A percentile compares a stretch with the other conserved stretches of the same genome.
phyloP scores from a whole-genome alignment of 495 filamentous ascomycete species.

The Wilcoxina mikolae region DNA sequence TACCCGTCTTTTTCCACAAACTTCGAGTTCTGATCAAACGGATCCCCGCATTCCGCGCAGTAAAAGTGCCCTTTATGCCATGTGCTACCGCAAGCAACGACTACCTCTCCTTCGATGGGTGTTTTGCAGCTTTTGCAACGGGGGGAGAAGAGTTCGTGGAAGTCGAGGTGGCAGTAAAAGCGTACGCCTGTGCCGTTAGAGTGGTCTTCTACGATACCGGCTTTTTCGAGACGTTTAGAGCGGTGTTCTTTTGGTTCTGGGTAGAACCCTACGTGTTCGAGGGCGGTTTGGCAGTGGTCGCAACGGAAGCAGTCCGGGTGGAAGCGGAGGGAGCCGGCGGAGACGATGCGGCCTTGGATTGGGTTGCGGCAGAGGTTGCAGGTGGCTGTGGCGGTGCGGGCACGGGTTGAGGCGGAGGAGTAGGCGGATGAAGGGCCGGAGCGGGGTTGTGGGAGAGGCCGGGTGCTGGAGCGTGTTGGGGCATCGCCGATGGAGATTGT shows the following conservation, averaged over 20 bases:
- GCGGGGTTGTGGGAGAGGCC: conserved; percentile 27
- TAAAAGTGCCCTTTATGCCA: conserved; percentile 99
- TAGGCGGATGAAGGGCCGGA: conserved; percentile 28
- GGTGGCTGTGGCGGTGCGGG: conserved; percentile 39
- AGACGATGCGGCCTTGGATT: conserved; percentile 83
- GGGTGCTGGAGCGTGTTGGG: conserved; percentile 25
- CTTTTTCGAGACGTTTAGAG: conserved; percentile 47
- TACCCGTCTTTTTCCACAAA: conserved; percentile 94
- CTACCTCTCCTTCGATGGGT: conserved; percentile 91
- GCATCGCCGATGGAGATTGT: conserved; percentile 30
- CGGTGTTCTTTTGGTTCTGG: conserved; percentile 67
- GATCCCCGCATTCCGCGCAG: conserved; percentile 94
- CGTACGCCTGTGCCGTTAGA: conserved; percentile 44
- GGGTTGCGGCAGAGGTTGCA: conserved; percentile 71
- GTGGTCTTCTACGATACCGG: conserved; percentile 39
- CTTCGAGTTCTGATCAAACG: conserved; percentile 25
- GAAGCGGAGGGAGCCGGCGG: conserved; percentile 61
- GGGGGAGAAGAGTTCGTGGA: conserved; percentile 85
- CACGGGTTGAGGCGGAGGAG: conserved; percentile 31
- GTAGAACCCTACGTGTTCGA: conserved; percentile 93
- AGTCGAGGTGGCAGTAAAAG: conserved; percentile 97
- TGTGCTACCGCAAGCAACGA: conserved; percentile 80
- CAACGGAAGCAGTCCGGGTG: conserved; percentile 90
- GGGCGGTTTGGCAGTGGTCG: conserved; percentile 67
- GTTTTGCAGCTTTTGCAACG: conserved; percentile 94